phyloP scores from a whole-genome alignment of 139 green algal species.

The Zygnema cylindricum region DNA sequence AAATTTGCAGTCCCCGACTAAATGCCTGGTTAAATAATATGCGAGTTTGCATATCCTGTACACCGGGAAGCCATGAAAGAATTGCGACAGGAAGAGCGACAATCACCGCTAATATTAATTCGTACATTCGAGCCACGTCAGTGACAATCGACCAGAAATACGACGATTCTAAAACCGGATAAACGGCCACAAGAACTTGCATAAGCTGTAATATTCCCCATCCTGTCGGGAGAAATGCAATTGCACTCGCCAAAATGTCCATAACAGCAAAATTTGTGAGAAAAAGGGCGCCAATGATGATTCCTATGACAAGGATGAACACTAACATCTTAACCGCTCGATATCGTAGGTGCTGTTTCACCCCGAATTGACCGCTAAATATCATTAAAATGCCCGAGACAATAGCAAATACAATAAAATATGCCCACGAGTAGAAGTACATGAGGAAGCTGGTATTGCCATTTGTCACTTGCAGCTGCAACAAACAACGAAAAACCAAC shows the following conservation, averaged over 20 bases:
- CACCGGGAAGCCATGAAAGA: conserved; percentile 56
- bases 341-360: conserved; percentile 4
- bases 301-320: conserved; percentile 3
- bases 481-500: neutral
- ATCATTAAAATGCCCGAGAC: neutral
- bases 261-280: conserved; percentile 20
- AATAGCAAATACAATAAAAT: neutral
- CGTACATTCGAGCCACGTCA: conserved; percentile 19
- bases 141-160: neutral
- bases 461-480: conserved; percentile 16
- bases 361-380: neutral
- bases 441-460: conserved; percentile 39
- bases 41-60: conserved; percentile 53
- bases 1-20: conserved; percentile 61
- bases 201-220: conserved; percentile 48
- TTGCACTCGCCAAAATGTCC: conserved; percentile 12
- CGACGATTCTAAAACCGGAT: neutral
- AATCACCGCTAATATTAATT: conserved; percentile 32
- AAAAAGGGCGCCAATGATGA: neutral
- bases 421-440: conserved; percentile 51
- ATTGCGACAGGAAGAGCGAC: conserved; percentile 54
- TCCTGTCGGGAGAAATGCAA: conserved; percentile 41
- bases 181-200: neutral
- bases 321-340: conserved; percentile 17
- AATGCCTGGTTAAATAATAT: conserved; percentile 63